A percentile compares a stretch with the other conserved stretches of the same genome.
Evolutionary conservation across 2,329 filamentous ascomycete genomes (phyloP).

Genomic region (Beauveria sp.): DNA sequence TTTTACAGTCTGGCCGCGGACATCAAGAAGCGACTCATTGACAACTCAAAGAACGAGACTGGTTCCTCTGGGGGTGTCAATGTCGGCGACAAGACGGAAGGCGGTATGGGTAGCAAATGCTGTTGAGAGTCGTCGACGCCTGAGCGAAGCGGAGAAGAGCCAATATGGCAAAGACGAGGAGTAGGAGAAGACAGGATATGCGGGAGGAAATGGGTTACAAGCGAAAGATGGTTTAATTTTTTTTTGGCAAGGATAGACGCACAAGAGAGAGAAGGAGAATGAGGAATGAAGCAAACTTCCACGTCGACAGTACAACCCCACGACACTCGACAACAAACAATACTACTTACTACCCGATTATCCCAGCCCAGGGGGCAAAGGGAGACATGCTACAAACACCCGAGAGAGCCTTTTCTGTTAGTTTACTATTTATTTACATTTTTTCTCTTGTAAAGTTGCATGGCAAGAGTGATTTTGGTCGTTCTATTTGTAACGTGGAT

Average conservation of each 20-base stretch:
- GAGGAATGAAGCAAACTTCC: constrained; percentile 1
- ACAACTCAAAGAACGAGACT: constrained; percentile 74
- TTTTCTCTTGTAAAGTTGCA: not conserved
- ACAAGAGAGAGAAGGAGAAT: not conserved
- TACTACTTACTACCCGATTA: not conserved
- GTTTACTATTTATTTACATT: constrained; percentile 7
- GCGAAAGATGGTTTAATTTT: constrained; percentile 12
- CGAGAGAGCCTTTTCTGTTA: constrained; percentile 10
- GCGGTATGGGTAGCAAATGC: constrained; percentile 60
- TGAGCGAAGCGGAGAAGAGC: not conserved
- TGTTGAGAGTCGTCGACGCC: constrained; percentile 47
- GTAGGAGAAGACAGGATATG: not conserved
- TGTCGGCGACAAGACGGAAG: constrained; percentile 55
- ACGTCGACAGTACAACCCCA: not conserved
- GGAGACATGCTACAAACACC: constrained; percentile 1
- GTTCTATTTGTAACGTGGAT: not conserved
- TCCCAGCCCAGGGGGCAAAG: not conserved
- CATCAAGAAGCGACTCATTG: constrained; percentile 97
- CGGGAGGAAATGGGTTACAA: not conserved
- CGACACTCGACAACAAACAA: constrained; percentile 3
- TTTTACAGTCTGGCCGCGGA: constrained; percentile 93
- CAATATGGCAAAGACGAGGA: not conserved
- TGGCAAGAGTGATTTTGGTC: not conserved
- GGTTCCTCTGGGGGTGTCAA: constrained; percentile 53
- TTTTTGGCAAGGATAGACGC: constrained; percentile 5